phyloP scores from a whole-genome alignment of 208 protist genomes.

The Novymonas esmeraldas region DNA sequence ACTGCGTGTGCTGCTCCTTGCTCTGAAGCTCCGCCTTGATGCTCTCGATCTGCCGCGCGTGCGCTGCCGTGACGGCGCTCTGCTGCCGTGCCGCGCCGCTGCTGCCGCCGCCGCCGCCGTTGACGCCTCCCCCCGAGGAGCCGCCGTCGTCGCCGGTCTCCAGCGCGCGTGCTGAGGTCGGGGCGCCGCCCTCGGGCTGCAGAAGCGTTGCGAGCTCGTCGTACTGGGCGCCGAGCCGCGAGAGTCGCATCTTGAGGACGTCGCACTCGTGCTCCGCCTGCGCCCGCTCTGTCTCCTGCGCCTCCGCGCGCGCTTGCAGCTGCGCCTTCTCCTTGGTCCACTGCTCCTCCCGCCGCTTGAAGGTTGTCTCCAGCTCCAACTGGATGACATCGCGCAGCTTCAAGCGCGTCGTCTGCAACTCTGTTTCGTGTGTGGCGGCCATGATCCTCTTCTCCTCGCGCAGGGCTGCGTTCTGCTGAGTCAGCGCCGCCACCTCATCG shows the following conservation, averaged over 20 bases:
- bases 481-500: constrained; percentile 52
- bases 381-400: constrained; percentile 29
- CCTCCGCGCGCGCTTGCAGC: constrained; percentile 28
- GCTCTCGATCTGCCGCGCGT: constrained; percentile 32
- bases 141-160: not conserved
- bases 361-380: constrained; percentile 26
- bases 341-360: constrained; percentile 26
- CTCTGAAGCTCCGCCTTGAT: constrained; percentile 42
- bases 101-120: too few relatives aligned
- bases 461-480: constrained; percentile 30
- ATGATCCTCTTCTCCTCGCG: constrained; percentile 49
- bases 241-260: constrained; percentile 21
- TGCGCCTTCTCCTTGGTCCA: constrained; percentile 35
- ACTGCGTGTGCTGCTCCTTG: constrained; percentile 39
- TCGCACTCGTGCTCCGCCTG: constrained; percentile 33
- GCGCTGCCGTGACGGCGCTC: constrained; percentile 15
- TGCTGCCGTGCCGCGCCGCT: constrained; percentile 12
- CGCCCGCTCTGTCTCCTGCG: constrained; percentile 37
- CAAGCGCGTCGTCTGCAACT: constrained; percentile 28
- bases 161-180: not conserved
- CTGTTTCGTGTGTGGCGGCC: constrained; percentile 46
- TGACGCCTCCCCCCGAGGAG: not conserved
- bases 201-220: constrained; percentile 32
- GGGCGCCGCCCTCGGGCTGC: constrained; percentile 1
- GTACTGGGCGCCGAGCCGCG: constrained; percentile 23